Conservation (phyloP, 2,329 filamentous ascomycete species). For the Meredithiella fracta region DNA sequence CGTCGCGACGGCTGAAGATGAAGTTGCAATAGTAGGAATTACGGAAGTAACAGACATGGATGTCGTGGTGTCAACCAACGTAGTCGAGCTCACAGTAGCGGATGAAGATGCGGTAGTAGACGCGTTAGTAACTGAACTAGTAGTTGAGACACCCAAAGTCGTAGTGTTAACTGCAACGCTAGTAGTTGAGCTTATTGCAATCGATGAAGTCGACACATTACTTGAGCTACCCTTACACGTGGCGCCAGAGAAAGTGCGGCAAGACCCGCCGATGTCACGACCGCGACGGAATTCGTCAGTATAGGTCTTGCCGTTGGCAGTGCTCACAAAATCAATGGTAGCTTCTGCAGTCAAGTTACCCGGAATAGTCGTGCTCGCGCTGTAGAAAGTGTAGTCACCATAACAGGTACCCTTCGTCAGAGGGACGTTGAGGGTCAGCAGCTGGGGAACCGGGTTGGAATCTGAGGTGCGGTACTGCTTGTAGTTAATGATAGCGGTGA, state of each 20-base stretch:
- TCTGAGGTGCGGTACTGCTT: slow-evolving; percentile 24
- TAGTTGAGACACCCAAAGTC: slow-evolving; percentile 2
- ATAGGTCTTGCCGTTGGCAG: slow-evolving; percentile 24
- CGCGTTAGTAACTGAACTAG: not conserved
- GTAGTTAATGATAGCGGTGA: slow-evolving; percentile 28
- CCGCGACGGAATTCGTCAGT: slow-evolving; percentile 34
- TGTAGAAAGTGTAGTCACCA: slow-evolving; percentile 34
- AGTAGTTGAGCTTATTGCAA: slow-evolving; percentile 7
- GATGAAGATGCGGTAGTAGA: not conserved
- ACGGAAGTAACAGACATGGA: too few species aligned
- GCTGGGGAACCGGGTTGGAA: slow-evolving; percentile 23
- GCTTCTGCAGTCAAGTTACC: slow-evolving; percentile 30
- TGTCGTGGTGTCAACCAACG: not conserved
- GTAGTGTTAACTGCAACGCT: slow-evolving; percentile 5
- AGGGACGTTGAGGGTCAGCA: slow-evolving; percentile 24
- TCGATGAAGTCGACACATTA: slow-evolving; percentile 14
- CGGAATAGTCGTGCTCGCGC: slow-evolving; percentile 26
- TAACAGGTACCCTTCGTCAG: slow-evolving; percentile 29
- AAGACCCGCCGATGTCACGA: slow-evolving; percentile 28
- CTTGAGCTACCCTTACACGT: slow-evolving; percentile 16
- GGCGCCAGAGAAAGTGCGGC: slow-evolving; percentile 24
- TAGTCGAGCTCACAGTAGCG: not conserved
- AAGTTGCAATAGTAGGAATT: too few species aligned
- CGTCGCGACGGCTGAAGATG: slow-evolving; percentile 14
- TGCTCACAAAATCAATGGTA: slow-evolving; percentile 30